Evolutionary conservation across 495 filamentous ascomycete species (phyloP).

Genomic region (Thermothielavioides terrestris): DNA sequence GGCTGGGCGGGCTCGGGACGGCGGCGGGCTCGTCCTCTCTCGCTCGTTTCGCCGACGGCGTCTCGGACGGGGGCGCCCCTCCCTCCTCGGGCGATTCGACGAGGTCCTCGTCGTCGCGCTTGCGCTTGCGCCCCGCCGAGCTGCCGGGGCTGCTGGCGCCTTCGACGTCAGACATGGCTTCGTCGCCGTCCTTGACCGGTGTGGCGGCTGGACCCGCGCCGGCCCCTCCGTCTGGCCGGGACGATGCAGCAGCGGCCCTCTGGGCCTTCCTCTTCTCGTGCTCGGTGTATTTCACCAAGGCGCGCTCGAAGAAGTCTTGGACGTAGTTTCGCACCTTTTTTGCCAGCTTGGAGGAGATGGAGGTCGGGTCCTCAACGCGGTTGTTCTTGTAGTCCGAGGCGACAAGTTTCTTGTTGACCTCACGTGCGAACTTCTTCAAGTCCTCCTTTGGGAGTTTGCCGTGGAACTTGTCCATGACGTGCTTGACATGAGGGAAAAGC

Average conservation of each 20-base stretch:
- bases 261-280: constrained; percentile 58
- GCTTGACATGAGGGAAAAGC: constrained; percentile 76
- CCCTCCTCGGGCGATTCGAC: constrained; percentile 23
- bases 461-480: constrained; percentile 77
- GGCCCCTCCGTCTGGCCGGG: constrained; percentile 14
- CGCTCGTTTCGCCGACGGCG: constrained; percentile 39
- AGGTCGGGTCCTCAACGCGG: constrained; percentile 69
- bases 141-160: constrained; percentile 23
- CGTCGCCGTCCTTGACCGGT: constrained; percentile 21
- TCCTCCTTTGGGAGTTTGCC: constrained; percentile 79
- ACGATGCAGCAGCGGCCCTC: constrained; percentile 12
- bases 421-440: constrained; percentile 78
- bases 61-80: constrained; percentile 32
- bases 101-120: constrained; percentile 36
- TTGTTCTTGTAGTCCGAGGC: constrained; percentile 81
- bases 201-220: constrained; percentile 11
- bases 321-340: constrained; percentile 74
- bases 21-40: constrained; percentile 39
- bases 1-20: constrained; percentile 34
- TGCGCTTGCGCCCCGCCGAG: constrained; percentile 49
- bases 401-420: constrained; percentile 80
- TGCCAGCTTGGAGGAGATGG: constrained; percentile 65
- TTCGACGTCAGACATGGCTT: constrained; percentile 27
- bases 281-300: constrained; percentile 61
- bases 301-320: constrained; percentile 78